Evolutionary conservation across 192 early-diverging fungal genomes (phyloP).

Genomic region (Backusella tuberculispora): DNA sequence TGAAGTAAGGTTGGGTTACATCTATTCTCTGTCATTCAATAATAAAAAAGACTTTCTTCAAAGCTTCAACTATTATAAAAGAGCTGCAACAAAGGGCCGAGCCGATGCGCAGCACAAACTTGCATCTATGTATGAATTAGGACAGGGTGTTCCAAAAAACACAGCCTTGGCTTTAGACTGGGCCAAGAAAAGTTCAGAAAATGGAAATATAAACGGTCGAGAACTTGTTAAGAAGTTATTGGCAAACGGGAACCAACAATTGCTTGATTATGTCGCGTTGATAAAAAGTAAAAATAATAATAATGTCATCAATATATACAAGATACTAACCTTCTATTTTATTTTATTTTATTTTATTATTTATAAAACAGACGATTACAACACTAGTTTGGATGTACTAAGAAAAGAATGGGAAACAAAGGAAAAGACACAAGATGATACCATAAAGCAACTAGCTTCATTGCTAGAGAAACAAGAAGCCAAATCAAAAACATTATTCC

Average conservation of each 20-base stretch:
- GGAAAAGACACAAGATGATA: not conserved
- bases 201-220: conserved; percentile 67
- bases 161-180: conserved; percentile 69
- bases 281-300: not conserved
- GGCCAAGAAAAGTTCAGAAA: conserved; percentile 62
- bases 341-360: not conserved
- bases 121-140: conserved; percentile 78
- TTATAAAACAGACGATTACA: not conserved
- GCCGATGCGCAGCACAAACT: conserved; percentile 69
- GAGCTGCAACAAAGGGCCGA: conserved; percentile 64
- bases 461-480: not conserved
- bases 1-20: conserved; percentile 75
- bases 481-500: not conserved
- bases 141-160: conserved; percentile 60
- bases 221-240: not conserved
- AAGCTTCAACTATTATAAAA: conserved; percentile 77
- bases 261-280: not conserved
- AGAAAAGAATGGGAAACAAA: not conserved
- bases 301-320: not conserved
- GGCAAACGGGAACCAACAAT: not conserved
- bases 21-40: conserved; percentile 91
- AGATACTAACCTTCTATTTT: not conserved
- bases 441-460: not conserved
- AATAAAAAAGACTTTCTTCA: conserved; percentile 53
- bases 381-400: not conserved